phyloP scores from a whole-genome alignment of 441 rosid genomes.

The Euphorbia schlechtendalii region DNA sequence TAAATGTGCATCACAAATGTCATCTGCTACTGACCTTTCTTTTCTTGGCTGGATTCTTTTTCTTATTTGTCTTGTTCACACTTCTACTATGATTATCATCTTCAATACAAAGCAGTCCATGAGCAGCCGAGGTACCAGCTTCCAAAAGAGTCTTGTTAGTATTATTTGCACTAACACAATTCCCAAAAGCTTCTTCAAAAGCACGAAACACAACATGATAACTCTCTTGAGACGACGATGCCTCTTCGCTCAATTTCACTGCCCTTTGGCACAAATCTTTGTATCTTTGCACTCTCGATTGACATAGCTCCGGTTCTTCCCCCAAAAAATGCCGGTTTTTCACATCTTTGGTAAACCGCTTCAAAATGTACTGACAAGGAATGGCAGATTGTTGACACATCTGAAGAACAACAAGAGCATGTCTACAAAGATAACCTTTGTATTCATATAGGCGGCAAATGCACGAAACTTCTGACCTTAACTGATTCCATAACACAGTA shows the following conservation, averaged over 20 bases:
- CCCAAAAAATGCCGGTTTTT: constrained; percentile 25
- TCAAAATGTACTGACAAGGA: constrained; percentile 63
- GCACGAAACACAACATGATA: constrained; percentile 54
- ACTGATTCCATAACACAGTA: constrained; percentile 58
- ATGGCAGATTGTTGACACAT: constrained; percentile 68
- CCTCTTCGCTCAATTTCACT: constrained; percentile 68
- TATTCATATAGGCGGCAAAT: constrained; percentile 66
- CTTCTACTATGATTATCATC: constrained; percentile 65
- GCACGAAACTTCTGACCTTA: constrained; percentile 66
- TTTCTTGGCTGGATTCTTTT: constrained; percentile 77
- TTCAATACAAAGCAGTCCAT: constrained; percentile 68
- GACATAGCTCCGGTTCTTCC: constrained; percentile 57
- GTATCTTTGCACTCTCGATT: constrained; percentile 65
- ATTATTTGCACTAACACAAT: constrained; percentile 51
- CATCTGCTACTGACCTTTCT: constrained; percentile 50
- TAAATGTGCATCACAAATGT: constrained; percentile 3
- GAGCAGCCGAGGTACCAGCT: constrained; percentile 52
- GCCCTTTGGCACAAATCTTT: constrained; percentile 66
- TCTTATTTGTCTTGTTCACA: constrained; percentile 59
- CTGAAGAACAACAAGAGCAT: constrained; percentile 81
- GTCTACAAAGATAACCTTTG: constrained; percentile 83
- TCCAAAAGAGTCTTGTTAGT: constrained; percentile 58
- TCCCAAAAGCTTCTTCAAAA: constrained; percentile 64
- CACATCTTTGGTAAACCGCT: constrained; percentile 83
- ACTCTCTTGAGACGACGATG: constrained; percentile 73